phyloP scores from a whole-genome alignment of 345 rosid genomes.

The Ceriops decandra region DNA sequence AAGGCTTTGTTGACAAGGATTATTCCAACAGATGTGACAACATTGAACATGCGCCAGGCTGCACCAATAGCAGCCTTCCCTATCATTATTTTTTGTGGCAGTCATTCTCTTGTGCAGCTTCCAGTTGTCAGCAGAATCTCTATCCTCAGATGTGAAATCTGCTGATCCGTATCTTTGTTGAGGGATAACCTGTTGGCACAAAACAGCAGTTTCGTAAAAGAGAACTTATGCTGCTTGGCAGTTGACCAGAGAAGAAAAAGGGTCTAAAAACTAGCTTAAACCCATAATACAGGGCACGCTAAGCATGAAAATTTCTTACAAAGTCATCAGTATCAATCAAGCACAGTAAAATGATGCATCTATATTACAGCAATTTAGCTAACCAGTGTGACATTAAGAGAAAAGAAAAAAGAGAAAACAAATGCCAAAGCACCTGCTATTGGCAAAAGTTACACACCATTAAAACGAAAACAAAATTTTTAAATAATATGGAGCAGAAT shows the following conservation, averaged over 20 bases:
- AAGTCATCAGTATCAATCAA: not conserved
- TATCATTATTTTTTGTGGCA: conserved; percentile 60
- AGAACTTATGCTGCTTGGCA: not conserved
- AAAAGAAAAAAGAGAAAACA: too few relatives aligned
- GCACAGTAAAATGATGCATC: not conserved
- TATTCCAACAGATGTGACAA: conserved; percentile 94
- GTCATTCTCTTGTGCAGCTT: conserved; percentile 41
- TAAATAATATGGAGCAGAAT: not conserved
- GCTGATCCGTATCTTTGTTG: not conserved
- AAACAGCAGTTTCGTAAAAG: not conserved
- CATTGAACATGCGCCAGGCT: conserved; percentile 92
- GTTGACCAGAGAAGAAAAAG: not conserved
- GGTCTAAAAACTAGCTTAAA: not conserved
- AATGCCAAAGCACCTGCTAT: not conserved
- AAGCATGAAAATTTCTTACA: not conserved
- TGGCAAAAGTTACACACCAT: not conserved
- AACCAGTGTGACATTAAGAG: too few relatives aligned
- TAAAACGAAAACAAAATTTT: not conserved
- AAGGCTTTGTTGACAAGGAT: conserved; percentile 93
- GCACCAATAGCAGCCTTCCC: conserved; percentile 74
- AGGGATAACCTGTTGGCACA: not conserved
- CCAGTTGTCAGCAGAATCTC: conserved; percentile 27
- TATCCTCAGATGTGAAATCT: not conserved
- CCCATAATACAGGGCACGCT: not conserved
- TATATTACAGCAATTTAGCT: too few relatives aligned